Conservation (phyloP, 306 rosid species). For the Trichosanthes truncata region DNA sequence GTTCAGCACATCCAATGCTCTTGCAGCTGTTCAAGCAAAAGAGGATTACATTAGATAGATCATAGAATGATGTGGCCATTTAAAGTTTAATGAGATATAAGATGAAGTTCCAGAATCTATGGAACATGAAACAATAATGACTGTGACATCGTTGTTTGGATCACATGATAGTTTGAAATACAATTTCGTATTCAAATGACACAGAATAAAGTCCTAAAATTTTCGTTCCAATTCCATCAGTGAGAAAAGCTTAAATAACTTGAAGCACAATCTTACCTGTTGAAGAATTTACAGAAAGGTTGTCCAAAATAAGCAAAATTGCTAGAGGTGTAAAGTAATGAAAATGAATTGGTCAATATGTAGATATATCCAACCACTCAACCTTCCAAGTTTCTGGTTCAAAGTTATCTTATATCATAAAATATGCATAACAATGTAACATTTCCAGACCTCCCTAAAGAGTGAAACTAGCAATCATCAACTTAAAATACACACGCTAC, state of each 20-base stretch:
- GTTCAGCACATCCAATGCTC: constrained; percentile 26
- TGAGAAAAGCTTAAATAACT: background rate
- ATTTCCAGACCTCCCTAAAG: background rate
- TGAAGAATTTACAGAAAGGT: background rate
- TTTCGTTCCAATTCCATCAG: background rate
- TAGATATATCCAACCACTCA: too few species aligned
- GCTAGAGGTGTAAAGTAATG: background rate
- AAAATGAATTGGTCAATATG: background rate
- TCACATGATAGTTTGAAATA: background rate
- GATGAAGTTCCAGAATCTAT: background rate
- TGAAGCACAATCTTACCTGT: background rate
- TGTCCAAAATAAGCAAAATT: background rate
- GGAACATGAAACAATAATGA: background rate
- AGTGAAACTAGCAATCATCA: background rate
- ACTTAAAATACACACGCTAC: background rate
- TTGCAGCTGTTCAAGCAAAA: constrained; percentile 13
- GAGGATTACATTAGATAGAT: background rate
- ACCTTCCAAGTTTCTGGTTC: background rate
- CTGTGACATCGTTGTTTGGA: background rate
- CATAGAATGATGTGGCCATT: background rate
- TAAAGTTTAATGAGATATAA: background rate
- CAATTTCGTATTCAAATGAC: background rate
- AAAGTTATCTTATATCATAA: background rate
- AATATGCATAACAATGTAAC: background rate
- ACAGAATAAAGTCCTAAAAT: background rate